phyloP scores from a whole-genome alignment of 2,329 filamentous ascomycete genomes.

The Leptographium procerum region DNA sequence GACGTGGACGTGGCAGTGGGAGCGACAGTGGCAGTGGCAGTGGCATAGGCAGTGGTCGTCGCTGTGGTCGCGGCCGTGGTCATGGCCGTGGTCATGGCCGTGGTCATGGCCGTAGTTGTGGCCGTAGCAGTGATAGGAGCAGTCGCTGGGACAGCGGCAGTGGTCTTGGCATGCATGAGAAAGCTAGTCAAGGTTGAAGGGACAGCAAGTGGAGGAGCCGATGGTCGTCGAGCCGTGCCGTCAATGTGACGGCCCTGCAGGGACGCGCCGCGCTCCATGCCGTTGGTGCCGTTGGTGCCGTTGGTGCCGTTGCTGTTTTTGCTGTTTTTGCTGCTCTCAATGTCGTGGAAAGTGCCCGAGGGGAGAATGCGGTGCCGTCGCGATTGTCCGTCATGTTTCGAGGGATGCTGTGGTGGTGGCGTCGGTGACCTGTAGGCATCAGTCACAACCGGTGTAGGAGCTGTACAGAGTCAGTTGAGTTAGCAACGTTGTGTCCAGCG shows the following conservation, averaged over 20 bases:
- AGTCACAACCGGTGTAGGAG: conserved; percentile 38
- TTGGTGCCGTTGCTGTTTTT: not conserved
- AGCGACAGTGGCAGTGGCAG: conserved; percentile 4
- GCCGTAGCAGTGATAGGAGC: conserved; percentile 15
- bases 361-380: conserved; percentile 40
- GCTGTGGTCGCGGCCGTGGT: conserved; percentile 5
- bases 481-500: too few relatives aligned
- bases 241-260: conserved; percentile 28
- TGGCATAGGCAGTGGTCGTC: too few relatives aligned
- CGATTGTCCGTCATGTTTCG: conserved; percentile 37
- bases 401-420: conserved; percentile 30
- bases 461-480: conserved; percentile 23
- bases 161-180: conserved; percentile 8
- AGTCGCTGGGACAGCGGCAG: conserved; percentile 5
- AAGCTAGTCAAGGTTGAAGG: conserved; percentile 7
- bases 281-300: not conserved
- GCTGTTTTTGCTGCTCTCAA: not conserved
- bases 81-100: too few relatives aligned
- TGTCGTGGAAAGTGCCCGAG: conserved; percentile 29
- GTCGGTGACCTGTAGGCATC: conserved; percentile 43
- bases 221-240: conserved; percentile 28
- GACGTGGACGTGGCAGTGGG: conserved; percentile 2
- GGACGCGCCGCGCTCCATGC: not conserved
- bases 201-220: conserved; percentile 23
- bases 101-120: too few relatives aligned